Percentiles rank a stretch among this genome's conserved stretches.
phyloP scores from a whole-genome alignment of 2,329 filamentous ascomycete species.

The Ambrosiella xylebori region DNA sequence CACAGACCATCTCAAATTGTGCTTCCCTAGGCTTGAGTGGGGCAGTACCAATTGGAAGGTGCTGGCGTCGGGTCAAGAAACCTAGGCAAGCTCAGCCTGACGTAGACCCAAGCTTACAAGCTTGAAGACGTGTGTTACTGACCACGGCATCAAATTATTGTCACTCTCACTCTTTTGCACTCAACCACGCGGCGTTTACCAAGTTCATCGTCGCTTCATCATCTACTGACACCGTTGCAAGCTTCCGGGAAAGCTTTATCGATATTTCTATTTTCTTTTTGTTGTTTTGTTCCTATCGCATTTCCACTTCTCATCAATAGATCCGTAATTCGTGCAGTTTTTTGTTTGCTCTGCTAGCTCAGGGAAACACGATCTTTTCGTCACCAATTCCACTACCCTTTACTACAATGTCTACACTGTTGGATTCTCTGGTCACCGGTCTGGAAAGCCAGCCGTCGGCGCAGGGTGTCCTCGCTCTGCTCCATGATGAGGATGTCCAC shows the following conservation, averaged over 20 bases:
- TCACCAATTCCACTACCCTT: neutral
- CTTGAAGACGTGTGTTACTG: neutral
- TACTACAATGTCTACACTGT: conserved; percentile 69
- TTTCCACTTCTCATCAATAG: neutral
- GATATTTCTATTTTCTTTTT: neutral
- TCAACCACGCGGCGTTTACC: neutral
- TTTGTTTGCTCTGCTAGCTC: neutral
- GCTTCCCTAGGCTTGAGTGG: neutral
- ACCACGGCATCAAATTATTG: too few relatives aligned
- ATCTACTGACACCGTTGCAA: neutral
- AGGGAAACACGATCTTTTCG: neutral
- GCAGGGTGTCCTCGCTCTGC: conserved; percentile 84
- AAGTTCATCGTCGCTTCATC: neutral
- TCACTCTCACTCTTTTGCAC: too few relatives aligned
- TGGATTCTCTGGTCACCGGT: conserved; percentile 7
- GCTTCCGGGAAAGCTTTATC: neutral
- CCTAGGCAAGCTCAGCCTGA: conserved; percentile 26
- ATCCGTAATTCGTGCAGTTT: neutral
- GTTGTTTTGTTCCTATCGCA: neutral
- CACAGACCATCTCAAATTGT: neutral
- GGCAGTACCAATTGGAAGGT: neutral
- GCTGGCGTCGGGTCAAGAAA: neutral
- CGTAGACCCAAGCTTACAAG: conserved; percentile 21
- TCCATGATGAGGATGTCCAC: conserved; percentile 85
- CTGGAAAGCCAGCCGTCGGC: conserved; percentile 52